These are phyloP conservation scores for Persicaria maculosa DNA, from an alignment of 148 eudicot genomes.

Conservation along the genomic window DNA sequence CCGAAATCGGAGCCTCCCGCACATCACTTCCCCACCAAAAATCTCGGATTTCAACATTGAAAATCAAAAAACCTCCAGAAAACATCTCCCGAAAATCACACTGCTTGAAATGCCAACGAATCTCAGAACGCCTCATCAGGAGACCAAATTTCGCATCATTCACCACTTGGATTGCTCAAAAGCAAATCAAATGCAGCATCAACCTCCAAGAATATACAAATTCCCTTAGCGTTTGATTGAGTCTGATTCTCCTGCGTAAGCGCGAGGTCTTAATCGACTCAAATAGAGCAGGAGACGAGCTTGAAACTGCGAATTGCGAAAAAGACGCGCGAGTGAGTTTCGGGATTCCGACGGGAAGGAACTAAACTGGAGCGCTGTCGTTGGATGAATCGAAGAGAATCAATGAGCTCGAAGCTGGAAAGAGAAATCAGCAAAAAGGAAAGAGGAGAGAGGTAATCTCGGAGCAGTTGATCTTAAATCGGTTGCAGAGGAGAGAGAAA, in stretches of 20 bases:
- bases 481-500: constrained; percentile 28
- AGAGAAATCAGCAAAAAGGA: constrained; percentile 22
- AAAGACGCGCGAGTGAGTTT: constrained; percentile 3
- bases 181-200: background rate
- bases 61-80: background rate
- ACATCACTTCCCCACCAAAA: constrained; percentile 24
- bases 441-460: constrained; percentile 8
- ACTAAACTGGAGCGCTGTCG: constrained; percentile 8
- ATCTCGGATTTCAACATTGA: background rate
- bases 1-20: constrained; percentile 35
- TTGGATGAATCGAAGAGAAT: constrained; percentile 18
- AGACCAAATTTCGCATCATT: background rate
- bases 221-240: constrained; percentile 1
- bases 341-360: constrained; percentile 1
- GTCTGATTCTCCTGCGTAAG: background rate
- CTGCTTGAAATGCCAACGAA: background rate
- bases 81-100: constrained; percentile 8
- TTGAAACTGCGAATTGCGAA: background rate
- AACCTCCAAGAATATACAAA: constrained; percentile 8
- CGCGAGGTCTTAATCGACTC: background rate
- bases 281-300: constrained; percentile 1
- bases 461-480: constrained; percentile 23
- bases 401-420: constrained; percentile 12
- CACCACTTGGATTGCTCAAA: constrained; percentile 5
- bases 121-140: constrained; percentile 4